Evolutionary conservation across 2,329 filamentous ascomycete genomes (phyloP).

Genomic region (Orbilia quercus): DNA sequence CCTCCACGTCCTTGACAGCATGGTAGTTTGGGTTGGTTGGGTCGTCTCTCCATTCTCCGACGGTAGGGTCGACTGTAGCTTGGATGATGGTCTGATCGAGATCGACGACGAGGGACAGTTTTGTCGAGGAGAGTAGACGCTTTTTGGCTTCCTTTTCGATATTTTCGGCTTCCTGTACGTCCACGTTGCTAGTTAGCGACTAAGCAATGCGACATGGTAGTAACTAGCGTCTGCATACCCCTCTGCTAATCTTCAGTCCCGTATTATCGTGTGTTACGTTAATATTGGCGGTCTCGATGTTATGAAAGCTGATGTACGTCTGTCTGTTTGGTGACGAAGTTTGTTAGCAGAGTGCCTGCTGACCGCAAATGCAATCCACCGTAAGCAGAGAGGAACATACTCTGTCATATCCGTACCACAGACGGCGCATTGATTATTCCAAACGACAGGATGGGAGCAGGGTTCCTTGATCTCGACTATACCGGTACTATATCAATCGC

Average conservation of each 20-base stretch:
- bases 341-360: conserved; percentile 13
- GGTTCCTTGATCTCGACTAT: conserved; percentile 86
- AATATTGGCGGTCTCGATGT: conserved; percentile 87
- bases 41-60: conserved; percentile 94
- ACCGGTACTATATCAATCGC: conserved; percentile 64
- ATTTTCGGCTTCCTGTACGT: conserved; percentile 73
- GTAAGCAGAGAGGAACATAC: conserved; percentile 63
- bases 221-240: conserved; percentile 60
- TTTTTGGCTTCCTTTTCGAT: conserved; percentile 88
- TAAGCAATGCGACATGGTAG: too few relatives aligned
- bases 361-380: conserved; percentile 14
- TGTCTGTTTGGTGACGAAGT: conserved; percentile 64
- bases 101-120: conserved; percentile 94
- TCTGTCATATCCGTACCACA: conserved; percentile 98
- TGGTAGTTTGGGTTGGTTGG: conserved; percentile 88
- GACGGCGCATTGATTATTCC: conserved; percentile 86
- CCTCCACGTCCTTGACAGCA: conserved; percentile 85
- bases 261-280: conserved; percentile 95
- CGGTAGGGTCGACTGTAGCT: conserved; percentile 94
- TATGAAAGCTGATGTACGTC: conserved; percentile 83
- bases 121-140: conserved; percentile 80
- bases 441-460: conserved; percentile 91
- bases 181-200: too few relatives aligned
- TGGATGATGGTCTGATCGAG: conserved; percentile 98
- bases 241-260: conserved; percentile 82